Conservation (phyloP, 306 rosid genomes). For the Quercus glauca region DNA sequence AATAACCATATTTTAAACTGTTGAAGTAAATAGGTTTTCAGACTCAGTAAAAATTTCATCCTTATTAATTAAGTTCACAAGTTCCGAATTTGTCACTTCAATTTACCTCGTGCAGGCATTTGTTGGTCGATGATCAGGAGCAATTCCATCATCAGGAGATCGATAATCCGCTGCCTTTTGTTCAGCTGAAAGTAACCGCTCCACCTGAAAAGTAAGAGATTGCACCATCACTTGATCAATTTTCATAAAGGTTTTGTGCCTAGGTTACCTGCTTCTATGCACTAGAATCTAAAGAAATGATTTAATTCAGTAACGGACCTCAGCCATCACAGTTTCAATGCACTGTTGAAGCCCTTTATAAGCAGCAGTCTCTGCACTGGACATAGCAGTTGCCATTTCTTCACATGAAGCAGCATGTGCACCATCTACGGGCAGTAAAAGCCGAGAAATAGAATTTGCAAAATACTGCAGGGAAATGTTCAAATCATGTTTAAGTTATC, state of each 20-base stretch:
- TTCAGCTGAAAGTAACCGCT: conserved; percentile 93
- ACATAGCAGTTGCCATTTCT: conserved; percentile 98
- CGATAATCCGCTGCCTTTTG: conserved; percentile 90
- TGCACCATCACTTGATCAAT: neutral
- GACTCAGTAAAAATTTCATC: neutral
- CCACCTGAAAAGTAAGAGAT: conserved; percentile 60
- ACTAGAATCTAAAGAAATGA: neutral
- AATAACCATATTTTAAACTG: neutral
- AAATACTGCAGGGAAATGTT: conserved; percentile 64
- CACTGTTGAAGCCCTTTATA: conserved; percentile 90
- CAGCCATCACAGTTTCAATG: conserved; percentile 99
- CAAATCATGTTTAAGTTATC: conserved; percentile 22
- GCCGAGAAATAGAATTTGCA: conserved; percentile 92
- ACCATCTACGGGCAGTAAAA: conserved; percentile 97
- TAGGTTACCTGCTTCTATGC: conserved; percentile 7
- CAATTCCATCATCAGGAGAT: conserved; percentile 90
- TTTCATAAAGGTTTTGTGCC: neutral
- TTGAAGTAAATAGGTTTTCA: neutral
- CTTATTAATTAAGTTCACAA: neutral
- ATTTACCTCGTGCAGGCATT: conserved; percentile 89
- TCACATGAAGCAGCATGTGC: conserved; percentile 99
- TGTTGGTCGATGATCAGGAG: conserved; percentile 96
- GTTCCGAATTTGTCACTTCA: conserved; percentile 12
- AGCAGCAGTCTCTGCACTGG: conserved; percentile 99
- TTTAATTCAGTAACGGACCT: conserved; percentile 52